Evolutionary conservation across 2,329 filamentous ascomycete species (phyloP).

Genomic region (Aureobasidium uvarum): DNA sequence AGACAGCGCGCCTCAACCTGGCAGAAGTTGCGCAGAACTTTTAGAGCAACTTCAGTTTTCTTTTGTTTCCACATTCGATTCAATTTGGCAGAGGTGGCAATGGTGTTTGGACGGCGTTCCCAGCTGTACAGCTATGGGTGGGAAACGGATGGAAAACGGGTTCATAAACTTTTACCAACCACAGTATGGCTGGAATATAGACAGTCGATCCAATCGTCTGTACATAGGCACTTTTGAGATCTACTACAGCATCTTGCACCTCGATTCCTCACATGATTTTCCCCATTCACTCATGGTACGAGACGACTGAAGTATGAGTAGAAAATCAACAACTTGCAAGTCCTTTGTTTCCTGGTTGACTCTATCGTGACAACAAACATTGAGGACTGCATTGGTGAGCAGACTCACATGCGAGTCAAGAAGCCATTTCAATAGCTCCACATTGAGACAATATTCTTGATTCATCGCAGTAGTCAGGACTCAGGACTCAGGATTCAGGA

Average conservation of each 20-base stretch:
- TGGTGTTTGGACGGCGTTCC: conserved; percentile 20
- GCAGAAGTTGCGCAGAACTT: background rate
- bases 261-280: background rate
- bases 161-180: background rate
- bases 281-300: too few relatives aligned
- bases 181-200: conserved; percentile 6
- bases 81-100: background rate
- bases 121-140: conserved; percentile 13
- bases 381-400: background rate
- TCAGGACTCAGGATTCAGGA: background rate
- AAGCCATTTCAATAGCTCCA: conserved; percentile 1
- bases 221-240: conserved; percentile 12
- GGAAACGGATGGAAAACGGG: background rate
- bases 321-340: too few relatives aligned
- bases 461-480: background rate
- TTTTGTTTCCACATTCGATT: conserved; percentile 11
- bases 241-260: background rate
- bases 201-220: background rate
- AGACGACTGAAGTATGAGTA: too few relatives aligned
- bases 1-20: conserved; percentile 12
- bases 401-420: background rate
- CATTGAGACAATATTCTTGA: background rate
- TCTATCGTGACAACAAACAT: background rate
- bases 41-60: conserved; percentile 5
- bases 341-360: background rate